Conservation (phyloP, 192 early-diverging fungal species). For the Allomyces javanicus region DNA sequence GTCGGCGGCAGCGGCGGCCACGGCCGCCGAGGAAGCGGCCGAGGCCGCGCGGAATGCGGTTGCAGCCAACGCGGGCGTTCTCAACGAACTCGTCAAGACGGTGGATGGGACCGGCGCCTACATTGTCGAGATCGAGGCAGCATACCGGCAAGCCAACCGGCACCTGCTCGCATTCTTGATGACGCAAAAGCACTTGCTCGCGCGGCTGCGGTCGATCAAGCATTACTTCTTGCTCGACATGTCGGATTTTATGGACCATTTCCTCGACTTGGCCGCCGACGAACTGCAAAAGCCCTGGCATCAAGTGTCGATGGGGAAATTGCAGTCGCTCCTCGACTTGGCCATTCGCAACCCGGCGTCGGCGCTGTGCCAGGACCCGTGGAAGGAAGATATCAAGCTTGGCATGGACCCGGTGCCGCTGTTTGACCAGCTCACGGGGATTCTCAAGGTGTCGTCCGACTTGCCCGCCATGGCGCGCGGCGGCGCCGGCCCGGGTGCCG, state of each 20-base stretch:
- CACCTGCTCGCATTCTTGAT: conserved; percentile 61
- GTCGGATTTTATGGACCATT: conserved; percentile 83
- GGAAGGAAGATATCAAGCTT: conserved; percentile 70
- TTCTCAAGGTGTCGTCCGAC: conserved; percentile 47
- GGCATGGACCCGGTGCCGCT: conserved; percentile 38
- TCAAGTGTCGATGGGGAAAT: conserved; percentile 43
- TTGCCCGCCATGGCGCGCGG: conserved; percentile 12
- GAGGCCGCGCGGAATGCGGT: not conserved
- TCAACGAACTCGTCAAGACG: not conserved
- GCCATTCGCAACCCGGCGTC: conserved; percentile 72
- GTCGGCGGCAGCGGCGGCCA: not conserved
- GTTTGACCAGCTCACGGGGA: conserved; percentile 47
- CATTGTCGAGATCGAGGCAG: conserved; percentile 55
- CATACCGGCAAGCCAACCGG: conserved; percentile 74
- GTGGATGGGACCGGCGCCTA: conserved; percentile 10
- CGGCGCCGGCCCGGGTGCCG: not conserved
- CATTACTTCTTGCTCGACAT: conserved; percentile 81
- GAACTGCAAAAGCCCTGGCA: conserved; percentile 53
- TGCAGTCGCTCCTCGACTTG: conserved; percentile 73
- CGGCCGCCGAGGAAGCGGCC: not conserved
- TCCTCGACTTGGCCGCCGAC: conserved; percentile 65
- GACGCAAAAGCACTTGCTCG: conserved; percentile 54
- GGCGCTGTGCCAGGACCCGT: conserved; percentile 52
- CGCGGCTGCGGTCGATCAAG: conserved; percentile 69
- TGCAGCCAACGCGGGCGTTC: conserved; percentile 1